Base-by-base conservation (phyloP, 768 basidiomycete genomes). In the Myochromella boudieri region DNA sequence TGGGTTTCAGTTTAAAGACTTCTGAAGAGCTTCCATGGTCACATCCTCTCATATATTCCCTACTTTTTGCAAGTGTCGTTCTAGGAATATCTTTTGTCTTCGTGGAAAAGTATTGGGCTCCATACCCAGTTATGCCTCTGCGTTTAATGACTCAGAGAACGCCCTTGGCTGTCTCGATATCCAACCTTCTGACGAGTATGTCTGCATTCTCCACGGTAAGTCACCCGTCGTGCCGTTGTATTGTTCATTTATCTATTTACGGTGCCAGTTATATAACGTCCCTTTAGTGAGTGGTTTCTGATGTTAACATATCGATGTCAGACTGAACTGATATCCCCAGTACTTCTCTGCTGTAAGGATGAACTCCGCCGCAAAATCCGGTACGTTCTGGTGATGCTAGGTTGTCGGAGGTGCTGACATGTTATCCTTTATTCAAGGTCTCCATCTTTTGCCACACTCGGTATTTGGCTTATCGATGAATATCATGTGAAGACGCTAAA, bases 101-200 rank as follows among this genome's bases (percentile, higher is more conserved):
- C 37, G 89, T 91, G 20, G 95, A 99, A 68, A 82, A 82, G 46
- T 74, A 77, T 54, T 83, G 80, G 72, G 82, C 90, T 3, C 75
- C 79, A 3, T 89, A 87, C 62, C 97, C 97, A 12, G 87, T 97
- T 42, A 87, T 99, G 84, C 95, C 95, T 38, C 68, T 97, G 52
- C 79, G 80, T 42, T 68, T 95, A 46, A 77, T 95, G 26, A 79
- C 75, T 25, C 81, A 84, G 59, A 74, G 93, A 44, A 94, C 89
- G 18, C 91, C 91, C 4, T 65, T 93, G 15, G 85, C 88, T 9
- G 82, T 93, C 22, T 88, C 90, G 4, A 48, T 95, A 40, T 79
- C 80, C 37, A 95, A 93, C 65, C 76, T 95, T 33, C 74, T 91
- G 54, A 78, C 75, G 8, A 89, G 87, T 55, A 79, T 89, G 67